phyloP scores from a whole-genome alignment of 352 stramenopile genomes.

The Albugo candida region DNA sequence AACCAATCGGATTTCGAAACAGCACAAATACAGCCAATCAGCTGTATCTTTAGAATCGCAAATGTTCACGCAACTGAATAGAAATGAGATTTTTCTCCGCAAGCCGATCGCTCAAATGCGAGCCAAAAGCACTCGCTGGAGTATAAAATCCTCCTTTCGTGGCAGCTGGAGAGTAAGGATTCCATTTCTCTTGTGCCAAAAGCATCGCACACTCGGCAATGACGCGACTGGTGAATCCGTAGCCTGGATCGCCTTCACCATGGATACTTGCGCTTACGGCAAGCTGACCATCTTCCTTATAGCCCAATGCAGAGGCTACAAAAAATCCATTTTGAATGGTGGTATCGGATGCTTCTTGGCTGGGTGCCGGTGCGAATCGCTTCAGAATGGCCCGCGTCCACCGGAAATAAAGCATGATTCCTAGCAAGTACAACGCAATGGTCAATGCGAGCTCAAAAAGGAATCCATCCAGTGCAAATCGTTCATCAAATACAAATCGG shows the following conservation, averaged over 20 bases:
- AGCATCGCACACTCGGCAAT: conserved; percentile 25
- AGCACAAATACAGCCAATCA: no score
- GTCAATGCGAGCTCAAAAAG: conserved; percentile 22
- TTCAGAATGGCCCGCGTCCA: conserved; percentile 47
- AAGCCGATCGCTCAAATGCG: conserved; percentile 26
- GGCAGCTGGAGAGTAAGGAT: conserved; percentile 11
- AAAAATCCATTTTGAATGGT: conserved; percentile 67
- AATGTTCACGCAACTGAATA: background rate
- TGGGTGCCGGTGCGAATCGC: conserved; percentile 41
- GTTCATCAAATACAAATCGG: conserved; percentile 46
- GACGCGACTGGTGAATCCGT: conserved; percentile 28
- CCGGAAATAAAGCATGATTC: conserved; percentile 30
- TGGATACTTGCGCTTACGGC: conserved; percentile 19
- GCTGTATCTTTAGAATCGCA: no score
- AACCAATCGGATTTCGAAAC: no score
- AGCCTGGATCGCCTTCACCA: conserved; percentile 29
- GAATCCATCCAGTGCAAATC: conserved; percentile 23
- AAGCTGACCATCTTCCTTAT: conserved; percentile 21
- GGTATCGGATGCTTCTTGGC: conserved; percentile 60
- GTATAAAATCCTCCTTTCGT: conserved; percentile 32
- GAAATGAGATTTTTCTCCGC: background rate
- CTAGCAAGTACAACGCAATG: conserved; percentile 17
- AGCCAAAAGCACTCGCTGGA: conserved; percentile 29
- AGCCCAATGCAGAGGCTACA: conserved; percentile 24
- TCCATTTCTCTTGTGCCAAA: conserved; percentile 31